These are phyloP conservation scores for Boletus rufocinnamomeus DNA, from an alignment of 768 basidiomycete genomes.

Conservation along the genomic window DNA sequence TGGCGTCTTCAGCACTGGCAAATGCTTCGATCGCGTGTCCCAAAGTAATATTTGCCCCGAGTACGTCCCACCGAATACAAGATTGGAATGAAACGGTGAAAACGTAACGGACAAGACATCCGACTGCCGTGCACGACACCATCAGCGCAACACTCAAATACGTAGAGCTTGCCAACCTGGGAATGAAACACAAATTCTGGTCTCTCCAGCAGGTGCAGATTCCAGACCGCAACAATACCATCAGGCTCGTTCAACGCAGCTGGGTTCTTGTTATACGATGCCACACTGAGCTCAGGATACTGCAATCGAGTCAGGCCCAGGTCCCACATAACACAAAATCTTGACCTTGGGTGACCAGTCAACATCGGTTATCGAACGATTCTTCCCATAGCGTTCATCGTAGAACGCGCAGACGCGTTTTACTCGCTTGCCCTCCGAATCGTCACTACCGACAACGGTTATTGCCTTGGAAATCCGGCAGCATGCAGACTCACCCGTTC, in stretches of 20 bases:
- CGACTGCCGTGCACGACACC: conserved; percentile 56
- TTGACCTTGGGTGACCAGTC: conserved; percentile 97
- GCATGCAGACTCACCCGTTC: conserved; percentile 60
- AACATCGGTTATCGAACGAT: conserved; percentile 92
- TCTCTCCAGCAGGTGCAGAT: conserved; percentile 89
- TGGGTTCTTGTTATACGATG: conserved; percentile 97
- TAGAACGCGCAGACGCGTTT: conserved; percentile 94
- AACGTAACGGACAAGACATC: conserved; percentile 97
- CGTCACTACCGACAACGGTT: conserved; percentile 57
- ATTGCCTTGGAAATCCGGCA: conserved; percentile 1
- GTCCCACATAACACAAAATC: background rate
- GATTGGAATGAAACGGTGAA: conserved; percentile 96
- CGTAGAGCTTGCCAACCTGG: conserved; percentile 59
- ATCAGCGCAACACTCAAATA: conserved; percentile 4
- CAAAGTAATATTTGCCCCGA: conserved; percentile 97
- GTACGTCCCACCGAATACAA: conserved; percentile 98
- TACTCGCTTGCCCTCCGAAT: conserved; percentile 85
- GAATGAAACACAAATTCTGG: conserved; percentile 99
- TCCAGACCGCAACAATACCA: conserved; percentile 97
- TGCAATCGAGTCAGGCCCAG: conserved; percentile 33
- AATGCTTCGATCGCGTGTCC: conserved; percentile 96
- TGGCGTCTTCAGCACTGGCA: conserved; percentile 96
- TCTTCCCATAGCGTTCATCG: conserved; percentile 89
- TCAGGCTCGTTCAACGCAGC: conserved; percentile 93
- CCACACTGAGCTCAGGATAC: conserved; percentile 95